Percentiles rank a stretch among this genome's conserved stretches.
Conservation (phyloP, 1,284 basidiomycete species). For the Cryptococcus amylolentus region DNA sequence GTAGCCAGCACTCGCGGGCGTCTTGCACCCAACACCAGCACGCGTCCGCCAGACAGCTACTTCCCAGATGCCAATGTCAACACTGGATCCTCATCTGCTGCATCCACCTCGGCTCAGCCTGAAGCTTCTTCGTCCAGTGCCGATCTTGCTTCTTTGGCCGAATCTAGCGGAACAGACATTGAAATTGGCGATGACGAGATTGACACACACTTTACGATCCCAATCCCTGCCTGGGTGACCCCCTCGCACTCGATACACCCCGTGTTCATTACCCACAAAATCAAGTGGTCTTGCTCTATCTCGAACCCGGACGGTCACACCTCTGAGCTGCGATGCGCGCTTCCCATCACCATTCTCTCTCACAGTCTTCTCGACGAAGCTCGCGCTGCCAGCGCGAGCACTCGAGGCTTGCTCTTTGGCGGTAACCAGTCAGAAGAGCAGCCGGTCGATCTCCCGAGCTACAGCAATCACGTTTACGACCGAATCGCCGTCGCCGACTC, state of each 20-base stretch:
- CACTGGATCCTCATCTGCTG: not conserved
- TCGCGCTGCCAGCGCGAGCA: slow-evolving; percentile 63
- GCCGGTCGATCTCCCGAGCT: slow-evolving; percentile 75
- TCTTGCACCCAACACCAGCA: slow-evolving; percentile 4
- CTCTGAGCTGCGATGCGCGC: slow-evolving; percentile 83
- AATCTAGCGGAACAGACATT: slow-evolving; percentile 17
- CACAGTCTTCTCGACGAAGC: slow-evolving; percentile 69
- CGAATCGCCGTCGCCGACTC: slow-evolving; percentile 76
- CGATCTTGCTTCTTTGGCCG: slow-evolving; percentile 5
- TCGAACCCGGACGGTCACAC: slow-evolving; percentile 81
- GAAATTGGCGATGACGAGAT: slow-evolving; percentile 50
- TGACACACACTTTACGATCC: slow-evolving; percentile 51
- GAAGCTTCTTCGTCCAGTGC: slow-evolving; percentile 12
- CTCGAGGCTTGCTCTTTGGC: slow-evolving; percentile 65
- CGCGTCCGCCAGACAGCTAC: slow-evolving; percentile 12
- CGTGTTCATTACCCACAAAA: slow-evolving; percentile 64
- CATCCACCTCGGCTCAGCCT: slow-evolving; percentile 3
- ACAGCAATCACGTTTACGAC: slow-evolving; percentile 81
- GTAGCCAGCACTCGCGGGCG: slow-evolving; percentile 4
- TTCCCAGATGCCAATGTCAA: slow-evolving; percentile 2
- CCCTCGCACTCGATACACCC: slow-evolving; percentile 62
- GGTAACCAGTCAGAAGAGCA: slow-evolving; percentile 55
- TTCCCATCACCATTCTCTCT: slow-evolving; percentile 80
- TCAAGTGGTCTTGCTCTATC: slow-evolving; percentile 61
- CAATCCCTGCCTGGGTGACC: slow-evolving; percentile 54